Base-by-base conservation (phyloP, 192 early-diverging fungal species). In the Podila epigama region DNA sequence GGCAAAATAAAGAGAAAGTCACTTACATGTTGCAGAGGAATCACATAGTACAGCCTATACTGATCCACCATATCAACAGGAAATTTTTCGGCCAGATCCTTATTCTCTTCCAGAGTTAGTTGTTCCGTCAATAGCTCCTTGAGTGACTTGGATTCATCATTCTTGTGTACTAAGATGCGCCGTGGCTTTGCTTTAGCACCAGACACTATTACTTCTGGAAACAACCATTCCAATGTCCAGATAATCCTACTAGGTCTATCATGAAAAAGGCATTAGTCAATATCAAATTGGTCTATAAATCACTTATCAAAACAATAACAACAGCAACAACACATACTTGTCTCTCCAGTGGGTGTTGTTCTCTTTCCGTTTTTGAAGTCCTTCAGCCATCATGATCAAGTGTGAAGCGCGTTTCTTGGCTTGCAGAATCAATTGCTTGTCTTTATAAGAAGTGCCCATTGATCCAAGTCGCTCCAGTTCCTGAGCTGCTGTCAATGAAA, bases 341-440 rank as follows among this genome's bases (percentile, higher is more conserved):
- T 72, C 65, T 58, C 72, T 82, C 60, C 81, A 90, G 31, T 84
- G 81, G 1, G 83, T 83, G 41, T 70, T 66, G 69, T 86, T 90
- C 42, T 73, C 42, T 39, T 86, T 85, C n/a, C 79, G 83, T 34
- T 85, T 73, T 63, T 88, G 81, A 73, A 90, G 83, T 28, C 84
- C 89, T 16, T 72, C 65, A 20, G 89, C 81, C 68, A 90, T 78
- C 39, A 85, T 63, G 41, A 67, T 61, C 50, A 86, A 61, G 5
- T 69, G 42, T 11, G 81, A 83, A 3, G 70, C 79, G n/a, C 79
- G 41, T 31, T 75, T 73, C 34, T 68, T 59, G 0, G 84, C 81
- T 40, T 82, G 84, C 65, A 72, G 48, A 4, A 81, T 62, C 40
- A 84, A 40, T 6, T 69, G 51, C 22, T 81, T 79, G 36, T 70